These are phyloP conservation scores for Meyerozyma guilliermondii DNA, from an alignment of 1,139 yeast species.

Conservation along the genomic window DNA sequence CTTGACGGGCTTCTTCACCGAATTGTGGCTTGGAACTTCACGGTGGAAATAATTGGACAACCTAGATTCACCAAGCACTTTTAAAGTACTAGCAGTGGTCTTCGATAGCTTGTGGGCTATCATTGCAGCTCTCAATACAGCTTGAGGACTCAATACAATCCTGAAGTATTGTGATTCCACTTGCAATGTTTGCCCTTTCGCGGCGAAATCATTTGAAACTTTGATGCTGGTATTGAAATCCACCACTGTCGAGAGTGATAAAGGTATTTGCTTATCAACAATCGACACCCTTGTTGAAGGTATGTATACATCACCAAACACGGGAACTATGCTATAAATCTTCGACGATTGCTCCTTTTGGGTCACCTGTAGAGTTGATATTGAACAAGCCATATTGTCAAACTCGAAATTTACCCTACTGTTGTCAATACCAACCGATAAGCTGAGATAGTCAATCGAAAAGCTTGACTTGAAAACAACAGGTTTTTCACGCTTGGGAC, in stretches of 20 bases:
- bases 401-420: conserved; percentile 31
- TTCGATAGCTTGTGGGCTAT: conserved; percentile 13
- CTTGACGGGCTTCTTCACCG: too few relatives aligned
- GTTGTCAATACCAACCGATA: conserved; percentile 27
- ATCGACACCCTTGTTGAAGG: conserved; percentile 40
- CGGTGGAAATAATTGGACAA: conserved; percentile 1
- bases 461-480: conserved; percentile 22
- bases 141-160: conserved; percentile 50
- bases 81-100: background rate
- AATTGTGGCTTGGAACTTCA: background rate
- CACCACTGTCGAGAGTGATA: conserved; percentile 41
- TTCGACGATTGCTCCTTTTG: background rate
- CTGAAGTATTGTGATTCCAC: conserved; percentile 56
- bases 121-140: conserved; percentile 34
- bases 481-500: background rate
- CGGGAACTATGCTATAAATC: conserved; percentile 15
- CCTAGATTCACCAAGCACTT: background rate
- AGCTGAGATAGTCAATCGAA: conserved; percentile 32
- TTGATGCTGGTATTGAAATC: conserved; percentile 37
- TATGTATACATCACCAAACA: conserved; percentile 33
- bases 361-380: conserved; percentile 4
- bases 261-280: conserved; percentile 30
- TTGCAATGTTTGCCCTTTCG: conserved; percentile 41
- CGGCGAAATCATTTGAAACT: conserved; percentile 28
- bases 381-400: conserved; percentile 13